These are phyloP conservation scores for Pleurotus djamor DNA, from an alignment of 768 basidiomycete genomes.

Conservation along the genomic window DNA sequence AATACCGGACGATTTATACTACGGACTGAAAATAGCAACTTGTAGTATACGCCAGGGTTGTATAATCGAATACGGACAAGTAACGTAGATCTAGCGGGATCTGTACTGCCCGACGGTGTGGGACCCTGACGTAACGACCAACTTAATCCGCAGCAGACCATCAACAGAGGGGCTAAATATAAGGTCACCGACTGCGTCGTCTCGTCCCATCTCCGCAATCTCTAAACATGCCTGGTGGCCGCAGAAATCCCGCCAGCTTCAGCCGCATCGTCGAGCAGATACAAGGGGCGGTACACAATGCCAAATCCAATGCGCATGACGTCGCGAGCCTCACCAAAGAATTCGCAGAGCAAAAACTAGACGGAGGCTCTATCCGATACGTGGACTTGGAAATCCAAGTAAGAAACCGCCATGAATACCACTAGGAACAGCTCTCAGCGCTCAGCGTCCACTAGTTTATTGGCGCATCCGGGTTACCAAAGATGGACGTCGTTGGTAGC, in stretches of 20 bases:
- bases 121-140: too few species aligned
- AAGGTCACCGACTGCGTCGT: too few species aligned
- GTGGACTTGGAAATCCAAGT: constrained; percentile 6
- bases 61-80: too few species aligned
- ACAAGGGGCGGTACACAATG: background rate
- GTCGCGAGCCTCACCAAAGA: background rate
- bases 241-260: constrained; percentile 6
- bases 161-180: background rate
- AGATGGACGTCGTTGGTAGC: constrained; percentile 62
- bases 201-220: background rate
- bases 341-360: background rate
- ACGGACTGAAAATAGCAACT: too few species aligned
- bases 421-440: background rate
- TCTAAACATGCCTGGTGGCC: constrained; percentile 1
- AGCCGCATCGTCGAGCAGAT: background rate
- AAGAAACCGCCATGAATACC: background rate
- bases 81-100: too few species aligned
- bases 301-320: background rate
- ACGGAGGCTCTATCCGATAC: background rate
- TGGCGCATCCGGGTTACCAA: constrained; percentile 65
- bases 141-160: too few species aligned
- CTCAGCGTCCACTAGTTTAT: constrained; percentile 47
- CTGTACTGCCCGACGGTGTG: too few species aligned
- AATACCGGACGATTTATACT: too few species aligned
- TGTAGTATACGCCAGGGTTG: too few species aligned